Evolutionary conservation across 257 asterid species (phyloP).

Genomic region (Solanum commersonii): DNA sequence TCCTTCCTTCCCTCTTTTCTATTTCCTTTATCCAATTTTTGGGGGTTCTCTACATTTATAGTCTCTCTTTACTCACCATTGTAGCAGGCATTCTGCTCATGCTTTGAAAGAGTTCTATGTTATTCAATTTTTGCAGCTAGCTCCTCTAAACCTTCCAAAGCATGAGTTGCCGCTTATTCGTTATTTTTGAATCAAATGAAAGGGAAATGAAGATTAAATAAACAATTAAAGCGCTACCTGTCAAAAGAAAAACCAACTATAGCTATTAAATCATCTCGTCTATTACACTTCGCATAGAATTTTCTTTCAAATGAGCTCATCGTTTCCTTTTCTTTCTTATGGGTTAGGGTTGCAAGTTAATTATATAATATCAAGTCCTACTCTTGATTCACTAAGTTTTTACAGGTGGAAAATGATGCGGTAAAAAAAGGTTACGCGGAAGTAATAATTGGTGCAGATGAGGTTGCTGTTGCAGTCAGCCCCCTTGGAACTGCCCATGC

Average conservation of each 20-base stretch:
- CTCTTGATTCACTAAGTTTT: neutral
- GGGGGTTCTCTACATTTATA: neutral
- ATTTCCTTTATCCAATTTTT: neutral
- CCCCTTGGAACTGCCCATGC: slow-evolving; percentile 84
- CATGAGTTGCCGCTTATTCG: neutral
- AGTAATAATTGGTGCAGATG: slow-evolving; percentile 58
- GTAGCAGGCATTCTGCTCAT: neutral
- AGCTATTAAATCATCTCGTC: neutral
- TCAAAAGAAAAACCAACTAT: neutral
- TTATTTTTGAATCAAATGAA: neutral
- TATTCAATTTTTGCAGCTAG: neutral
- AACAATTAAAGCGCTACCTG: neutral
- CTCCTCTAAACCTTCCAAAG: neutral
- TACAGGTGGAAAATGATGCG: slow-evolving; percentile 68
- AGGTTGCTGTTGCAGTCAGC: slow-evolving; percentile 73
- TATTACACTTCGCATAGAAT: neutral
- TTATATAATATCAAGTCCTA: neutral
- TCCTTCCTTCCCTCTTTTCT: neutral
- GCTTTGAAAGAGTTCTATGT: neutral
- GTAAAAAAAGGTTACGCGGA: slow-evolving; percentile 50
- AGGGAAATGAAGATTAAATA: neutral
- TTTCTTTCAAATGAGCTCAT: neutral
- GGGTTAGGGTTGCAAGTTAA: neutral
- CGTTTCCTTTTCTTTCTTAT: neutral
- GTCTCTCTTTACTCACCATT: neutral